Evolutionary conservation across 352 stramenopile genomes (phyloP).

Genomic region (Phytophthora macrochlamydospora): DNA sequence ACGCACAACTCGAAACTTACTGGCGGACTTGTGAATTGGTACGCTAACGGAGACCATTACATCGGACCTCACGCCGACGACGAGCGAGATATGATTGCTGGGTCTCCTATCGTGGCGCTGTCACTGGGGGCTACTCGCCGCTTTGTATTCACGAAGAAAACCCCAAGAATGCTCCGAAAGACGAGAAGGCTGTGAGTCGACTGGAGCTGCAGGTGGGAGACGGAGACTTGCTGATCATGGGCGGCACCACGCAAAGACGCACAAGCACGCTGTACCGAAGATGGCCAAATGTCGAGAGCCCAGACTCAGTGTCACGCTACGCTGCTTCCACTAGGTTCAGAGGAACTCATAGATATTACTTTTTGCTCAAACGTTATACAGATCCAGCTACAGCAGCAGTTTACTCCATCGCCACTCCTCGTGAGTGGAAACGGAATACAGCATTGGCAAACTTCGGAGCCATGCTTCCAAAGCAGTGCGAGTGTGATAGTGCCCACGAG

Average conservation of each 20-base stretch:
- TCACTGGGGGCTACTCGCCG: slow-evolving; percentile 69
- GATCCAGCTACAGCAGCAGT: not conserved
- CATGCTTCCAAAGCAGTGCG: slow-evolving; percentile 57
- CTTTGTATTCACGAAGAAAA: slow-evolving; percentile 68
- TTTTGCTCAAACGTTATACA: slow-evolving; percentile 14
- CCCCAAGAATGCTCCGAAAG: slow-evolving; percentile 19
- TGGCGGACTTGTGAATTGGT: slow-evolving; percentile 84
- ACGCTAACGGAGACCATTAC: slow-evolving; percentile 78
- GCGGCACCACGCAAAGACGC: slow-evolving; percentile 74
- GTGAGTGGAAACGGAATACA: slow-evolving; percentile 45
- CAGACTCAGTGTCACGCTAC: slow-evolving; percentile 57
- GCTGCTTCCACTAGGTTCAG: slow-evolving; percentile 45
- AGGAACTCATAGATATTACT: slow-evolving; percentile 19
- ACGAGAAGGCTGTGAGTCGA: slow-evolving; percentile 15
- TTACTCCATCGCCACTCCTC: slow-evolving; percentile 1
- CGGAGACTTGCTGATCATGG: slow-evolving; percentile 85
- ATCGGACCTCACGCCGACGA: slow-evolving; percentile 84
- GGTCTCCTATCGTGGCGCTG: slow-evolving; percentile 69
- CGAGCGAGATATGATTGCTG: slow-evolving; percentile 50
- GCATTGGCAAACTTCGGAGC: slow-evolving; percentile 42
- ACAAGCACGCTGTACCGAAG: slow-evolving; percentile 85
- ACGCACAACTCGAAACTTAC: slow-evolving; percentile 38
- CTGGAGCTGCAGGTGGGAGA: slow-evolving; percentile 65
- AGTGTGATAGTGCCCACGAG: slow-evolving; percentile 59
- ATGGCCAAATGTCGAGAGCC: slow-evolving; percentile 49